Evolutionary conservation across 1,139 yeast genomes (phyloP).

Genomic region (Pneumocystis sp.): DNA sequence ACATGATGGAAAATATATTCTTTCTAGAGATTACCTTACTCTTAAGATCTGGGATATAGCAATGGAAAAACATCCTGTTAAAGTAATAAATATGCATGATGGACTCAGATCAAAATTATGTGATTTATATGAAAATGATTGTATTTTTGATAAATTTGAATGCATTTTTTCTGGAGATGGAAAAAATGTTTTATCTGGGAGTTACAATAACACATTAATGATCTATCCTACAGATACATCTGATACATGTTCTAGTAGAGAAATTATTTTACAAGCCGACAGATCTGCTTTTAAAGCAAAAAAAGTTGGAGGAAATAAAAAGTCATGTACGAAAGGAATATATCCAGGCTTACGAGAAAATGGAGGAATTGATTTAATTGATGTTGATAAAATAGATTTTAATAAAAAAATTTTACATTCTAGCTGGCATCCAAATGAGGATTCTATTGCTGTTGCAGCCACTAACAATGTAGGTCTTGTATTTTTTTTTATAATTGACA

Average conservation of each 20-base stretch:
- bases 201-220: conserved; percentile 93
- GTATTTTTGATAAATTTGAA: conserved; percentile 96
- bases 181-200: conserved; percentile 87
- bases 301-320: conserved; percentile 26
- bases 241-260: conserved; percentile 46
- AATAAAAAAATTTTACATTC: conserved; percentile 87
- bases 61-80: conserved; percentile 89
- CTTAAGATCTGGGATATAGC: conserved; percentile 97
- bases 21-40: conserved; percentile 91
- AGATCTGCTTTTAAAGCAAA: conserved; percentile 86
- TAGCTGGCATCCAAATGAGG: conserved; percentile 97
- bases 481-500: conserved; percentile 23
- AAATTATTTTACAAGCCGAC: conserved; percentile 89
- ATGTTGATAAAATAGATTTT: conserved; percentile 76
- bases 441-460: conserved; percentile 95
- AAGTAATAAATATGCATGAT: conserved; percentile 90
- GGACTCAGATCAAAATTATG: conserved; percentile 84
- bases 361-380: conserved; percentile 20
- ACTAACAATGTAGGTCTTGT: conserved; percentile 72
- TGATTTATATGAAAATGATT: conserved; percentile 96
- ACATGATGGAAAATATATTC: conserved; percentile 84
- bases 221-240: conserved; percentile 59
- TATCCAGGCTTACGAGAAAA: conserved; percentile 14
- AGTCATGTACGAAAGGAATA: not conserved
- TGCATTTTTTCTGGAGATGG: conserved; percentile 91